These are phyloP conservation scores for Adansonia gregorii DNA, from an alignment of 441 rosid species.

Conservation along the genomic window DNA sequence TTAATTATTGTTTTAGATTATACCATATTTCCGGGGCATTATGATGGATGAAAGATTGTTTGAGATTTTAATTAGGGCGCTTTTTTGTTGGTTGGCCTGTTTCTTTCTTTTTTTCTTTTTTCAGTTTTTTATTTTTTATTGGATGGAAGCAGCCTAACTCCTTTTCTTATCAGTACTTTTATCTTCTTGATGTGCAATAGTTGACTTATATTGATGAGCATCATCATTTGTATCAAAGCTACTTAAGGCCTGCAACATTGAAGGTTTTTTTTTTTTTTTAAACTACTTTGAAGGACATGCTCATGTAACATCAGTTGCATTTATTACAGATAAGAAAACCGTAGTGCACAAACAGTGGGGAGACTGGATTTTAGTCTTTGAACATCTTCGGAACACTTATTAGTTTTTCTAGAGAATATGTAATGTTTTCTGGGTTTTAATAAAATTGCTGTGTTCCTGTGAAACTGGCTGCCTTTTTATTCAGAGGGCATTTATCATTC, in stretches of 20 bases:
- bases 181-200: not conserved
- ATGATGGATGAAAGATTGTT: not conserved
- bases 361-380: not conserved
- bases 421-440: conserved; percentile 5
- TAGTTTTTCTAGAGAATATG: not conserved
- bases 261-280: not conserved
- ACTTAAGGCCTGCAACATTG: not conserved
- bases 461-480: conserved; percentile 8
- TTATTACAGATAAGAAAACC: not conserved
- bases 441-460: not conserved
- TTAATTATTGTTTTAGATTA: not conserved
- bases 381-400: not conserved
- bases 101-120: not conserved
- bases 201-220: not conserved
- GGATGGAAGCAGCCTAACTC: not conserved
- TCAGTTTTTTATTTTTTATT: not conserved
- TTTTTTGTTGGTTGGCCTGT: not conserved
- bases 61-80: not conserved
- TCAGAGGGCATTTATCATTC: not conserved
- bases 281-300: not conserved
- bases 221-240: not conserved
- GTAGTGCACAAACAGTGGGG: not conserved
- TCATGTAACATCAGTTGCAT: not conserved
- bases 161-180: not conserved
- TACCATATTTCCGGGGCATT: not conserved